Evolutionary conservation across 306 rosid genomes (phyloP), one percentile per base, ranked within the genome.

Genomic region (Medicago lupulina): DNA sequence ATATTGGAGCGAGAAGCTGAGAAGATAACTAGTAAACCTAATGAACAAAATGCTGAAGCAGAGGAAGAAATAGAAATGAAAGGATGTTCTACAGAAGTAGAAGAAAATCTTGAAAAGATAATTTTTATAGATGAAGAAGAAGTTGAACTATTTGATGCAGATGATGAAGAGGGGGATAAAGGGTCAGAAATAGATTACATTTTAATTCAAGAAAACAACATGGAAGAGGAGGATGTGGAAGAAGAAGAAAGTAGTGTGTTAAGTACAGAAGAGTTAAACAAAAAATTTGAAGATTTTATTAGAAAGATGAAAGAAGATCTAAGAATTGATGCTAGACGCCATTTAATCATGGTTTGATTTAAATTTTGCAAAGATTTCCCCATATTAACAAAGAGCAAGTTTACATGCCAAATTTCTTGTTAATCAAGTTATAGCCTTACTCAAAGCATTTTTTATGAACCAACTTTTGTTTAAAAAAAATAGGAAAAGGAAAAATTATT

Each of bases 221-320:
- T 63, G 2, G 83, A 84, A 16, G 88, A 63, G 0, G 87, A 80
- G 54, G 90, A 31, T 0, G 17, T 0, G 10, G 64, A 54, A 54
- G 60, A 8, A 18, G 57, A 50, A 50, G 57, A 50, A n/a, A 53
- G 25, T 53, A 0, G 6, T 53, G 17, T 3, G 17, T 47, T 47
- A 53, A 53, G 87, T 46, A 85, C 93, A 57, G 98, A 93, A 73
- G 96, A 93, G 57, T 31, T 91, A 55, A 89, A 91, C 83, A 86
- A 84, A 84, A 93, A 85, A 57, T 79, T 91, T 51, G 98, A 93
- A 62, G 98, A 93, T n/a, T 93, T 93, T 47, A 93, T 93, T 39
- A 88, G 85, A 79, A 93, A 80, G 79, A 87, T 88, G 91, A 93
- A 82, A 88, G 86, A 82, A 77, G 96, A 80, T 83, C 62, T 91